These are phyloP conservation scores for Fraxinus dipetala DNA, from an alignment of 305 asterid species.

Conservation along the genomic window DNA sequence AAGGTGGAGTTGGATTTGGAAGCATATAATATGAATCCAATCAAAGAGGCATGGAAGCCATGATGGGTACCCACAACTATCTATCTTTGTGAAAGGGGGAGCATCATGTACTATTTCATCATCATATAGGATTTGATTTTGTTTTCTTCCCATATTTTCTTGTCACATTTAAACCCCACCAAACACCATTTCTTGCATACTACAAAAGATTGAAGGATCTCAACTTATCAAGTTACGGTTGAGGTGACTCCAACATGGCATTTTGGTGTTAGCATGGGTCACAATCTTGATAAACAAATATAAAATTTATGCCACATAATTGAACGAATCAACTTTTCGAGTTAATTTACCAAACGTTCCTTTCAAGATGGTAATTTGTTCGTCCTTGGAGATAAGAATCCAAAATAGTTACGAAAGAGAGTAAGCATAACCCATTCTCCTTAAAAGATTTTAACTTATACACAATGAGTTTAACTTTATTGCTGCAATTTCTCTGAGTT, in stretches of 20 bases:
- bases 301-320: background rate
- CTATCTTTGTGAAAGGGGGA: background rate
- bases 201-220: background rate
- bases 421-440: background rate
- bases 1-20: slow-evolving; percentile 9
- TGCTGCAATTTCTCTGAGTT: background rate
- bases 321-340: background rate
- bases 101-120: background rate
- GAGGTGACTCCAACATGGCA: background rate
- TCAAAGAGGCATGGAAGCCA: slow-evolving; percentile 4
- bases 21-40: slow-evolving; percentile 7
- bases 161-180: background rate
- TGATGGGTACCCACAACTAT: slow-evolving; percentile 12
- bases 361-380: background rate
- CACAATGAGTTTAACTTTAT: background rate
- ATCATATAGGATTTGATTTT: background rate
- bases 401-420: background rate
- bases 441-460: background rate
- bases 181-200: background rate
- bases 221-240: background rate
- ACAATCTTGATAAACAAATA: background rate
- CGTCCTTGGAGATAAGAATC: background rate
- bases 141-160: slow-evolving; percentile 4
- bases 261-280: background rate
- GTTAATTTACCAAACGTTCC: background rate